Evolutionary conservation across 108 stramenopile genomes (phyloP).

Genomic region (Cylindrotheca fusiformis): DNA sequence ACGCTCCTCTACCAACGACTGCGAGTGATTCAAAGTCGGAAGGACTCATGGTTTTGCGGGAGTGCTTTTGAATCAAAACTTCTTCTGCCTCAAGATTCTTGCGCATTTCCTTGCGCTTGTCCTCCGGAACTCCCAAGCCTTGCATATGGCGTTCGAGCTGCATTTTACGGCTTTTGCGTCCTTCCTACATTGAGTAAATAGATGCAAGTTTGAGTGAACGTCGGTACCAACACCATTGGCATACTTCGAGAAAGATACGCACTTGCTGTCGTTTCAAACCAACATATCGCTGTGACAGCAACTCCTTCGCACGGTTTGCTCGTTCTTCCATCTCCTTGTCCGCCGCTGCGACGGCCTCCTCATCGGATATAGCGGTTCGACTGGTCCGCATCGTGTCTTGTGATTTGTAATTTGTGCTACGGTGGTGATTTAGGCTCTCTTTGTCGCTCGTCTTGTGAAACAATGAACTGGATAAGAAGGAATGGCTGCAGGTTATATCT

Average conservation of each 20-base stretch:
- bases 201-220: background rate
- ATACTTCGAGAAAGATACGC: constrained; percentile 11
- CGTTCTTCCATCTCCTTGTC: constrained; percentile 90
- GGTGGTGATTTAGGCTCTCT: too few relatives aligned
- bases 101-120: constrained; percentile 76
- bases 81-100: constrained; percentile 80
- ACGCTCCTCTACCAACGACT: constrained; percentile 94
- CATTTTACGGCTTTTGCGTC: constrained; percentile 71
- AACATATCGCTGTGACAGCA: constrained; percentile 74
- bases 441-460: too few relatives aligned
- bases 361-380: constrained; percentile 34
- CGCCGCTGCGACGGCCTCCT: constrained; percentile 76
- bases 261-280: constrained; percentile 79
- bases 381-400: too few relatives aligned
- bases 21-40: constrained; percentile 92
- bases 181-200: constrained; percentile 47
- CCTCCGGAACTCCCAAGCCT: constrained; percentile 59
- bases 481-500: too few relatives aligned
- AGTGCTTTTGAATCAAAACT: constrained; percentile 73
- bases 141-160: constrained; percentile 85
- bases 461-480: too few relatives aligned
- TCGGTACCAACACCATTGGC: constrained; percentile 2
- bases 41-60: constrained; percentile 64
- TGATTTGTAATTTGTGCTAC: too few relatives aligned
- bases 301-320: constrained; percentile 85